phyloP scores from a whole-genome alignment of 306 rosid genomes.

The Astragalus membranaceus region DNA sequence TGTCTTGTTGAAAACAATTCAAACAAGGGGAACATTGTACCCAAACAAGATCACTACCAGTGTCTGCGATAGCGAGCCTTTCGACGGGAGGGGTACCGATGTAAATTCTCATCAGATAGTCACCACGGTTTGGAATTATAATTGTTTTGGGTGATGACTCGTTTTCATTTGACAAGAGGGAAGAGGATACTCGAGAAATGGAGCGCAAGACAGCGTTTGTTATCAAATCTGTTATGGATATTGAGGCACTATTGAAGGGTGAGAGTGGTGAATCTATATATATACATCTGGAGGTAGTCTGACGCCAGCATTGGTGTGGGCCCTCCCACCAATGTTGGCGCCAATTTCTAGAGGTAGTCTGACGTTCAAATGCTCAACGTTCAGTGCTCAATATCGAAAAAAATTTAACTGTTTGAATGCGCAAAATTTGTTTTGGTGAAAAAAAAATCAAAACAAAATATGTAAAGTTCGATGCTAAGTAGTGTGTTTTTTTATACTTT shows the following conservation, averaged over 20 bases:
- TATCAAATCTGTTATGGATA: not conserved
- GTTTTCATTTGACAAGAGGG: not conserved
- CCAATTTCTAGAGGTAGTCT: too few relatives aligned
- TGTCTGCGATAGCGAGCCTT: not conserved
- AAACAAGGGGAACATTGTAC: not conserved
- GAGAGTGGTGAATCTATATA: slow-evolving; percentile 14
- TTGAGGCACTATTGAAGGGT: slow-evolving; percentile 12
- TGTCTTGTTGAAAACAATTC: not conserved
- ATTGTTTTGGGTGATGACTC: not conserved
- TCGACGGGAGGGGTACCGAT: slow-evolving; percentile 19
- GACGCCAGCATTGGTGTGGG: too few relatives aligned
- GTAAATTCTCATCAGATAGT: slow-evolving; percentile 2
- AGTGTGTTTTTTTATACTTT: too few relatives aligned
- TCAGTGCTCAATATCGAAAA: too few relatives aligned
- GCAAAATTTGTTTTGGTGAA: too few relatives aligned
- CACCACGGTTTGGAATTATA: not conserved
- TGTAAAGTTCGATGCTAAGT: too few relatives aligned
- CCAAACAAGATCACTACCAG: slow-evolving; percentile 9
- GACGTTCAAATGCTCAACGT: too few relatives aligned
- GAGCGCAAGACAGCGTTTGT: slow-evolving; percentile 5
- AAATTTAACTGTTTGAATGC: too few relatives aligned
- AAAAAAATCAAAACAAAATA: too few relatives aligned
- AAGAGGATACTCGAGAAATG: not conserved
- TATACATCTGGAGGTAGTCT: too few relatives aligned
- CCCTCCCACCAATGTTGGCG: too few relatives aligned